These are phyloP conservation scores for Suillus variegatus DNA, from an alignment of 768 basidiomycete species.

Conservation along the genomic window DNA sequence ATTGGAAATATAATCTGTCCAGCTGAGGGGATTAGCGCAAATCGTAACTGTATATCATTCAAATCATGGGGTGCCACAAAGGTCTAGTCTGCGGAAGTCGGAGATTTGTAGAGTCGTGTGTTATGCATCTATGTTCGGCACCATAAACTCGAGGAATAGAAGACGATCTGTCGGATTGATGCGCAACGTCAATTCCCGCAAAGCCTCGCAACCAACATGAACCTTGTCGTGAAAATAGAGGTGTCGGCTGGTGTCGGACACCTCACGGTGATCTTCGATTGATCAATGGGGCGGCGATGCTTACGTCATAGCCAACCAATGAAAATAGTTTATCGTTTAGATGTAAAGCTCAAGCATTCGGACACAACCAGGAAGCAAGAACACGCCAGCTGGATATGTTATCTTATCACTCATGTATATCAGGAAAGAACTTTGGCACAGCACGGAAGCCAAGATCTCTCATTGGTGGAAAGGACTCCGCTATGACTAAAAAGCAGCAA, in stretches of 20 bases:
- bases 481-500: not conserved
- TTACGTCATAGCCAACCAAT: not conserved
- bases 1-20: not conserved
- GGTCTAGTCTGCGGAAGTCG: not conserved
- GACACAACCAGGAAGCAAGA: not conserved
- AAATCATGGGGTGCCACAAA: too few relatives aligned
- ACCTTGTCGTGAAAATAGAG: constrained; percentile 1
- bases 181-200: not conserved
- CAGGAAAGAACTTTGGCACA: not conserved
- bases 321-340: not conserved
- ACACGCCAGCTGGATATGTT: not conserved
- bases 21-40: not conserved
- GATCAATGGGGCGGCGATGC: not conserved
- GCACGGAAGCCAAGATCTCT: not conserved
- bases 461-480: not conserved
- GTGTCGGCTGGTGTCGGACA: not conserved
- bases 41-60: not conserved
- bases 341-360: not conserved
- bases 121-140: not conserved
- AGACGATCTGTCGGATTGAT: not conserved
- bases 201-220: not conserved
- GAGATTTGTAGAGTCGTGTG: not conserved
- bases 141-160: not conserved
- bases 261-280: not conserved
- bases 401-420: not conserved